phyloP scores from a whole-genome alignment of 176 grass and related monocot species.

The Cenchrus americanus region DNA sequence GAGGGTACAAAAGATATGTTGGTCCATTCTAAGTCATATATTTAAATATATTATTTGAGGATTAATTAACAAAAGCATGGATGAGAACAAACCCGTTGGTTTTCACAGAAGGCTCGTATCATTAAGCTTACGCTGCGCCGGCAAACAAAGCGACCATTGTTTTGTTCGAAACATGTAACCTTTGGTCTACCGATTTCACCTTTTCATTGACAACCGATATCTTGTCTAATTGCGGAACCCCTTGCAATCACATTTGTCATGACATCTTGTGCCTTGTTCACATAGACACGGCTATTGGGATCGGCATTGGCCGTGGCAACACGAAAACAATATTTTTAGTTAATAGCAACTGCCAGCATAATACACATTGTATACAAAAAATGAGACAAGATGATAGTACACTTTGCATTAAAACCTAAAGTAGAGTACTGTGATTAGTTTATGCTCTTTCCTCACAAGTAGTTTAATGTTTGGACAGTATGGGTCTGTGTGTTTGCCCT shows the following conservation, averaged over 20 bases:
- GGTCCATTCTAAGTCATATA: constrained; percentile 27
- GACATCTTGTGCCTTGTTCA: constrained; percentile 85
- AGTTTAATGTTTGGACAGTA: no score
- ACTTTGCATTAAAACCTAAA: background rate
- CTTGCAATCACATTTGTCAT: constrained; percentile 76
- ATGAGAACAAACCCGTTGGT: constrained; percentile 71
- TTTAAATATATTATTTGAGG: constrained; percentile 10
- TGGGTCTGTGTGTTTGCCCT: no score
- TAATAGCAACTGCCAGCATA: constrained; percentile 24
- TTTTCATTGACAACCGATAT: constrained; percentile 93
- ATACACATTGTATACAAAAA: background rate
- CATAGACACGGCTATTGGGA: constrained; percentile 61
- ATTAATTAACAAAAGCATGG: background rate
- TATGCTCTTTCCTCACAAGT: no score
- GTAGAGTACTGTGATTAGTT: no score
- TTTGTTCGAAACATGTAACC: constrained; percentile 89
- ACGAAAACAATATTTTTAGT: background rate
- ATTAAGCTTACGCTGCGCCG: constrained; percentile 89
- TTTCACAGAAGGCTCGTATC: constrained; percentile 93
- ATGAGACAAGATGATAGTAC: background rate
- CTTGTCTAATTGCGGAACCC: constrained; percentile 86
- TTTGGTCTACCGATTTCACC: constrained; percentile 91
- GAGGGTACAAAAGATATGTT: background rate
- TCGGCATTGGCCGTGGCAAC: constrained; percentile 50
- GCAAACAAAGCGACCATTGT: constrained; percentile 83